These are phyloP conservation scores for Lactuca sativa DNA, from an alignment of 129 eudicot genomes.

Conservation along the genomic window DNA sequence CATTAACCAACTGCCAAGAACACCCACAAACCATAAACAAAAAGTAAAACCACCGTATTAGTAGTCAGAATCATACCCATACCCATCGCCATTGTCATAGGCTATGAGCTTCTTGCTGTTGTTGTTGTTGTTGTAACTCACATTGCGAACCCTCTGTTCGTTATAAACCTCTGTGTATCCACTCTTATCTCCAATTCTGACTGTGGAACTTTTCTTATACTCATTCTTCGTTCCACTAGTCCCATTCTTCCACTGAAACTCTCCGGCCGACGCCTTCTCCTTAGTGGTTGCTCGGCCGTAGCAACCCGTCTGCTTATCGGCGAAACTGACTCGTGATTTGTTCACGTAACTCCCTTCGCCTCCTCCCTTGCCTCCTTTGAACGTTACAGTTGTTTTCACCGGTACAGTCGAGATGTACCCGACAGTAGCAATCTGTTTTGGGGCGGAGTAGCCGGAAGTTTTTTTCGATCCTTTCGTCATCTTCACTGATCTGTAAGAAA, in stretches of 20 bases:
- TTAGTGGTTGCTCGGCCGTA: slow-evolving; percentile 19
- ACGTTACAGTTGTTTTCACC: neutral
- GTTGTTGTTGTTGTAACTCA: neutral
- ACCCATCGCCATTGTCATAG: neutral
- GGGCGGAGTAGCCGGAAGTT: neutral
- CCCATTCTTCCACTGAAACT: slow-evolving; percentile 1
- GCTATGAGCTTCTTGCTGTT: neutral
- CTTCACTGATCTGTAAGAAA: neutral
- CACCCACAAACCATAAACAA: neutral
- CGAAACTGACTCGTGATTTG: neutral
- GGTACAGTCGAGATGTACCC: neutral
- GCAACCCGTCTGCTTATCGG: slow-evolving; percentile 13
- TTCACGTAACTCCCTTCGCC: neutral
- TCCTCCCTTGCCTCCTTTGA: neutral
- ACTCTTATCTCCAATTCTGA: slow-evolving; percentile 21
- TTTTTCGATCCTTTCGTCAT: slow-evolving; percentile 10
- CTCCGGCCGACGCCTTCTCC: slow-evolving; percentile 14
- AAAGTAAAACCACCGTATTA: neutral
- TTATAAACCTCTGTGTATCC: slow-evolving; percentile 21
- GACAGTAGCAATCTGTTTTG: neutral
- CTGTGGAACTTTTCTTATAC: neutral
- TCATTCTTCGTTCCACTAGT: slow-evolving; percentile 20
- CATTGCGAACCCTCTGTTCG: slow-evolving; percentile 26
- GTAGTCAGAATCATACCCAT: neutral
- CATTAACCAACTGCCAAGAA: neutral